Conservation (phyloP, 768 basidiomycete species). For the Amanita exitialis region DNA sequence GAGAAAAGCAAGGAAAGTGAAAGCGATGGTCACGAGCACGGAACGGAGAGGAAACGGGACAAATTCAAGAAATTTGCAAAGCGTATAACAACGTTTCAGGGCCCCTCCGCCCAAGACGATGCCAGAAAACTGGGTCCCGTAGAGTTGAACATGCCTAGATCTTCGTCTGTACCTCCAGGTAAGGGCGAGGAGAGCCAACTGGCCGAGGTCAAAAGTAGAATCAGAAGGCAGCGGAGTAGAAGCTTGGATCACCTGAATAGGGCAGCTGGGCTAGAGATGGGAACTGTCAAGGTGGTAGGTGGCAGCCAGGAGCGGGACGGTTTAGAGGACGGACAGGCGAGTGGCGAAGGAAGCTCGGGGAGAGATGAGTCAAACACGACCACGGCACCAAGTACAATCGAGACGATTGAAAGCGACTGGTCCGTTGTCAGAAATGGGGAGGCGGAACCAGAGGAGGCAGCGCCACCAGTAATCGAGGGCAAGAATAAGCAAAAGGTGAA, state of each 20-base stretch:
- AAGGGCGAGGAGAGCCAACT: slow-evolving; percentile 17
- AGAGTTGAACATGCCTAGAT: slow-evolving; percentile 28
- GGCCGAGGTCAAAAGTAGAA: slow-evolving; percentile 10
- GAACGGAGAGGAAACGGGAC: slow-evolving; percentile 64
- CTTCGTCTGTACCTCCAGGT: slow-evolving; percentile 50
- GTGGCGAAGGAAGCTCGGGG: not conserved
- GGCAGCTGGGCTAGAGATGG: not conserved
- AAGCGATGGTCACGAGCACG: not conserved
- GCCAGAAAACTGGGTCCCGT: not conserved
- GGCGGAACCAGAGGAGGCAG: slow-evolving; percentile 7
- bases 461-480: slow-evolving; percentile 1
- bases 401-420: slow-evolving; percentile 4
- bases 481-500: slow-evolving; percentile 23
- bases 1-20: slow-evolving; percentile 11
- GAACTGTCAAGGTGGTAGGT: not conserved
- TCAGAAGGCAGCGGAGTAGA: not conserved
- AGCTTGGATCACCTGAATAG: not conserved
- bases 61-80: slow-evolving; percentile 66
- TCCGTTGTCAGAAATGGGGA: slow-evolving; percentile 13
- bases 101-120: not conserved
- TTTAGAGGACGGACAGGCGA: not conserved
- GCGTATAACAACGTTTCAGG: slow-evolving; percentile 35
- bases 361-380: slow-evolving; percentile 2
- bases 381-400: not conserved
- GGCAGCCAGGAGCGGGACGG: not conserved